phyloP scores from a whole-genome alignment of 2,329 filamentous ascomycete genomes.

The Penicillium brasilianum region DNA sequence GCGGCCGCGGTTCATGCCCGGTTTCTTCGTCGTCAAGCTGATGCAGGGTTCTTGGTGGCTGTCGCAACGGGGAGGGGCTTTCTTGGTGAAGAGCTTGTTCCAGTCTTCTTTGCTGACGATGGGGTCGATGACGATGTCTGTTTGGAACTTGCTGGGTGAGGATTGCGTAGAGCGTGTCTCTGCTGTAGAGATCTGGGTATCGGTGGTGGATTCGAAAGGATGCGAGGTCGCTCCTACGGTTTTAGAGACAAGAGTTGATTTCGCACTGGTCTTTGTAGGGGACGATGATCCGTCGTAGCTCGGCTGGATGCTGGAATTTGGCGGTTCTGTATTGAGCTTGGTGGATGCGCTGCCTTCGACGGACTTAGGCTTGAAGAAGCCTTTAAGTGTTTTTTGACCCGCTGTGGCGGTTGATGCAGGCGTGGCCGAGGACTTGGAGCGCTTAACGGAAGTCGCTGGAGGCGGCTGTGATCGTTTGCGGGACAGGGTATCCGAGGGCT shows the following conservation, averaged over 20 bases:
- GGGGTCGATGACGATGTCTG: conserved; percentile 65
- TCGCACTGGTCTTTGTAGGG: background rate
- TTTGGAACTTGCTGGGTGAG: conserved; percentile 33
- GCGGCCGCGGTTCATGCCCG: conserved; percentile 76
- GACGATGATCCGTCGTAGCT: background rate
- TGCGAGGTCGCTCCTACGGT: background rate
- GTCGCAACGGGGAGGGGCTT: conserved; percentile 77
- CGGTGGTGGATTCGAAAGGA: background rate
- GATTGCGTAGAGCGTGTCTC: conserved; percentile 9
- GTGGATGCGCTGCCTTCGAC: conserved; percentile 20
- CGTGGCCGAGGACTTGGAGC: conserved; percentile 52
- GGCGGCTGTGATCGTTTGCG: conserved; percentile 48
- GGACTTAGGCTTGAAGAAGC: conserved; percentile 75
- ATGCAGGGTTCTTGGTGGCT: conserved; percentile 84
- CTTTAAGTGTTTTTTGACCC: conserved; percentile 69
- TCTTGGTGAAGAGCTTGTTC: conserved; percentile 80
- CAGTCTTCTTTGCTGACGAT: conserved; percentile 79
- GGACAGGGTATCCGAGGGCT: conserved; percentile 24
- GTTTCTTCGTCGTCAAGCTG: conserved; percentile 82
- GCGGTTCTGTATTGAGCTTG: background rate
- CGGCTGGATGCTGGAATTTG: background rate
- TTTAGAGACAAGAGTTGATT: background rate
- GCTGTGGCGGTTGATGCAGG: conserved; percentile 41
- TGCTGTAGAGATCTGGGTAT: background rate
- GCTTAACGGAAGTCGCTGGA: conserved; percentile 51